Conservation (phyloP, 1,139 yeast genomes). For the Yamadazyma trypodendri region DNA sequence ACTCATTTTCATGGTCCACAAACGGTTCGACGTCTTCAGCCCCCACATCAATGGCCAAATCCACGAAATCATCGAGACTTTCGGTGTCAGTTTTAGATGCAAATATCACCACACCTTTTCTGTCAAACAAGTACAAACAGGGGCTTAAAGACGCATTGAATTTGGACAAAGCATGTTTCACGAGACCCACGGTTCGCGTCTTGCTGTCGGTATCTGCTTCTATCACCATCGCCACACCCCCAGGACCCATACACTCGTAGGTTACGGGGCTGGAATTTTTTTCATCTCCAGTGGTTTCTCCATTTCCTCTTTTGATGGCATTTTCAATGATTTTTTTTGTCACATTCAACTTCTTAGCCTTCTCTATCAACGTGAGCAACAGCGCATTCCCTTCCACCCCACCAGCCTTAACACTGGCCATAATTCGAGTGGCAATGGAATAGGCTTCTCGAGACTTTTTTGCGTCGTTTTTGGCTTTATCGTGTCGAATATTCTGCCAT, state of each 20-base stretch:
- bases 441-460: slow-evolving; percentile 69
- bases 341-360: slow-evolving; percentile 75
- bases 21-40: slow-evolving; percentile 75
- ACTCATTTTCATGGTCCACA: slow-evolving; percentile 40
- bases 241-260: slow-evolving; percentile 95
- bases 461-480: slow-evolving; percentile 90
- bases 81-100: slow-evolving; percentile 38
- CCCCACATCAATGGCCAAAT: slow-evolving; percentile 73
- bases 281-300: slow-evolving; percentile 39
- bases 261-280: slow-evolving; percentile 40
- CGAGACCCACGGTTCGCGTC: slow-evolving; percentile 72
- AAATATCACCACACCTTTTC: slow-evolving; percentile 69
- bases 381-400: slow-evolving; percentile 67
- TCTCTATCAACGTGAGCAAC: slow-evolving; percentile 71
- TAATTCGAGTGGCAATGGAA: slow-evolving; percentile 69
- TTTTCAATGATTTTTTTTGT: slow-evolving; percentile 81
- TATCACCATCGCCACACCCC: slow-evolving; percentile 80
- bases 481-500: slow-evolving; percentile 94
- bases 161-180: slow-evolving; percentile 75
- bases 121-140: slow-evolving; percentile 71
- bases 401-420: slow-evolving; percentile 62
- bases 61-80: slow-evolving; percentile 64
- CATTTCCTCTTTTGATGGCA: slow-evolving; percentile 84
- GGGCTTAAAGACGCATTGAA: slow-evolving; percentile 73
- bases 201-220: slow-evolving; percentile 90